Conservation (phyloP, 2,329 filamentous ascomycete genomes). For the Calycina marina region DNA sequence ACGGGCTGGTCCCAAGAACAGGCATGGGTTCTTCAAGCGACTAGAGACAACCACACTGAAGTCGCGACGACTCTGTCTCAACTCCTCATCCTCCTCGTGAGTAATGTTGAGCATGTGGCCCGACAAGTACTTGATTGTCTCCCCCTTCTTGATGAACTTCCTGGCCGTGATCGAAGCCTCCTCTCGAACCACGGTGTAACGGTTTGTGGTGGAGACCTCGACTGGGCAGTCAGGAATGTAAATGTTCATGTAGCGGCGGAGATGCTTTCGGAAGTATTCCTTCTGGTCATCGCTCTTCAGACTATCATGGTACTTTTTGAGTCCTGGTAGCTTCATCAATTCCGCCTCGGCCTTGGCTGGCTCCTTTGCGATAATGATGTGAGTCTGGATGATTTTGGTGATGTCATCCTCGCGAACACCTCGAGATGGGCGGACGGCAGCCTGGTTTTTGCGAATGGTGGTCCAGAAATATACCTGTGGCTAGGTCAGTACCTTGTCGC, state of each 20-base stretch:
- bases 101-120: constrained; percentile 90
- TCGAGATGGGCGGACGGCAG: constrained; percentile 71
- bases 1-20: constrained; percentile 88
- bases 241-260: constrained; percentile 82
- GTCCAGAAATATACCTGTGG: constrained; percentile 88
- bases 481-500: constrained; percentile 4
- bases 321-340: constrained; percentile 56
- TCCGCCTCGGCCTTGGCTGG: constrained; percentile 53
- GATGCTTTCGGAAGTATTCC: constrained; percentile 72
- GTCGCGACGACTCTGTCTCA: constrained; percentile 73
- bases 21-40: constrained; percentile 73
- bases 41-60: constrained; percentile 96
- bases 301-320: constrained; percentile 53
- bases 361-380: constrained; percentile 65
- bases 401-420: constrained; percentile 56
- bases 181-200: constrained; percentile 81
- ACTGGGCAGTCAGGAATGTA: constrained; percentile 91
- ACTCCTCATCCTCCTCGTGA: constrained; percentile 71
- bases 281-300: constrained; percentile 66
- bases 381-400: constrained; percentile 41
- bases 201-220: constrained; percentile 85
- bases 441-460: constrained; percentile 83
- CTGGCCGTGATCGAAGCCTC: constrained; percentile 81
- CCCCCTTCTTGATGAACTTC: constrained; percentile 62
- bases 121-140: constrained; percentile 78